Evolutionary conservation across 345 rosid genomes (phyloP), one percentile per base, ranked within the genome.

Genomic region (Salix arbutifolia): DNA sequence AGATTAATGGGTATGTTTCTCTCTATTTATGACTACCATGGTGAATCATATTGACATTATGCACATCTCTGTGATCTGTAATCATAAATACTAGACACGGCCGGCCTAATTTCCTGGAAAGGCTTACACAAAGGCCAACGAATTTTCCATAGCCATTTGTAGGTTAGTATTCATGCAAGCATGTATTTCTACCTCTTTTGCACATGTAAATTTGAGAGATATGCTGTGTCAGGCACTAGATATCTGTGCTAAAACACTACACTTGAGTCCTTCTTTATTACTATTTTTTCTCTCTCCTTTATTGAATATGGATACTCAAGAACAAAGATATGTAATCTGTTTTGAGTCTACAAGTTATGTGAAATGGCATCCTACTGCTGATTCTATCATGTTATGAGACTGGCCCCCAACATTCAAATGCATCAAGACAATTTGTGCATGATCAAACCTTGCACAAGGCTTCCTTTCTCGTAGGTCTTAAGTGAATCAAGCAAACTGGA

Each of bases 1-100:
- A 92, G 85, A 89, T 93, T 80, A 96, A 93, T 65, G 97, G 99
- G 99, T 96, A 86, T 78, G 77, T 50, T 31, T 52, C 62, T 31
- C n/a, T 64, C 66, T 26, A 23, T 21, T n/a, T 58, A 10, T 56
- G 67, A 56, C 40, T 56, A 14, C 31, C 28, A 42, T 69, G 38
- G 31, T 37, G 23, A 23, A n/a, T 26, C 60, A 25, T 76, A 33
- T 30, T 60, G 33, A 18, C n/a, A 25, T 58, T 73, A 37, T 33
- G 12, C 44, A 8, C 4, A 23, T 52, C 21, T 46, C 30, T 35
- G 53, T 8, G 72, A 6, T 74, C 30, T 64, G n/a, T 48, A 48
- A 48, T 48, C 37, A 9, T 58, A 33, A 33, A 72, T 2, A 30
- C 62, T 11, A 18, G 46, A 69, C 44, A 16, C 38, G 61, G 3